Base-by-base conservation (phyloP, 306 rosid genomes). In the Quercus berberidifolia region DNA sequence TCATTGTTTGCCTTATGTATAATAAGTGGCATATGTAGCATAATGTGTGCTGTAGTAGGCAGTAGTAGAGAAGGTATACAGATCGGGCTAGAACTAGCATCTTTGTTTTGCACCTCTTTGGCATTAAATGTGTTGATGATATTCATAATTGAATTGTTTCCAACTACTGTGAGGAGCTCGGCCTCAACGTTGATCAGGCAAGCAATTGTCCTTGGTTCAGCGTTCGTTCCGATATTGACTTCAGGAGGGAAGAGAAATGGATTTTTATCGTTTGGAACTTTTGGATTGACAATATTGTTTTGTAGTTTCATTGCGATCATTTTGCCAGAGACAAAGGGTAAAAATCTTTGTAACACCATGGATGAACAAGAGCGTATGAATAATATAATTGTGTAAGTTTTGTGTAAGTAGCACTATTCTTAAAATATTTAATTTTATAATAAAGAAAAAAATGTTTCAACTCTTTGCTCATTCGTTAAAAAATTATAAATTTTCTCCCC, bases 81-180 rank as follows among this genome's bases (percentile, higher is more conserved):
- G 57, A 73, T 87, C 9, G 77, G 67, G 12, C 20, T 87, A 1
- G 83, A 82, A 23, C 23, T 87, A 41, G 59, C 81, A 5, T 77
- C 88, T 11, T 85, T 82, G 57, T 87, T 87, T 8, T 17, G 87
- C 28, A 73, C 82, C 3, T 21, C 78, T 0, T 71, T 81, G 1
- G 81, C 88, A 13, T 77, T 43, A 21, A 77, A 84, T 54, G 69
- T 88, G 63, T 30, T 85, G 33, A 72, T 86, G 0, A 78, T 88
- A 60, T 88, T 55, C 69, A 77, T 75, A 4, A 26, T 85, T 11
- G 91, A 88, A 79, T 1, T 88, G 52, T 88, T 88, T 68, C 91
- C 89, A 1, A 85, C 89, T 6, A 25, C 88, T 55, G 88, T 88
- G 75, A 88, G 89, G 71, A 88, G 86, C 81, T 83, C 85, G n/a